A percentile compares a stretch with the other conserved stretches of the same genome.
These are phyloP conservation scores for Vitellaria paradoxa DNA, from an alignment of 179 eudicot genomes.

Conservation along the genomic window DNA sequence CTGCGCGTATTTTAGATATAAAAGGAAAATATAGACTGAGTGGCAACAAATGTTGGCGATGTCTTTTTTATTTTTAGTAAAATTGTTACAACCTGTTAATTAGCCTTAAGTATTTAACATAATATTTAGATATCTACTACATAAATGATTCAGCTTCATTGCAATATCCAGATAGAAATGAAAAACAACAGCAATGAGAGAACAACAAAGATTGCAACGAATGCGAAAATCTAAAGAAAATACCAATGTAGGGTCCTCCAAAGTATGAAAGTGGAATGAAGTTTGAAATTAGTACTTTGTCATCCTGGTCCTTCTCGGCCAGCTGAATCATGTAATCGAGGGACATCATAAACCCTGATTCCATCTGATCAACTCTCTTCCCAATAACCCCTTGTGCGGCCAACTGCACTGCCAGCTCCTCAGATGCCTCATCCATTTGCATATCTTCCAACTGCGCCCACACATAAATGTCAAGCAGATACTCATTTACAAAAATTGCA, in stretches of 20 bases:
- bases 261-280: not conserved
- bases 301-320: conserved; percentile 86
- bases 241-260: not conserved
- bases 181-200: not conserved
- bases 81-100: too few species aligned
- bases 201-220: conserved; percentile 7
- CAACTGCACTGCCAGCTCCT: conserved; percentile 80
- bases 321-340: conserved; percentile 92
- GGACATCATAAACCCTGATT: conserved; percentile 94
- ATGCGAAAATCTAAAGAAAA: not conserved
- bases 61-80: too few species aligned
- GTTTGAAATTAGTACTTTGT: conserved; percentile 42
- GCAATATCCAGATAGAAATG: too few species aligned
- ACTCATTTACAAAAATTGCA: not conserved
- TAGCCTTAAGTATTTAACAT: too few species aligned
- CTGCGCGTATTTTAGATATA: too few species aligned
- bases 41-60: too few species aligned
- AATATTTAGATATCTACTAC: too few species aligned
- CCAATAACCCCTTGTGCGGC: conserved; percentile 99
- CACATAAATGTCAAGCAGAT: not conserved
- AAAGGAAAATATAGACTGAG: too few species aligned
- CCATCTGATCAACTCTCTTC: conserved; percentile 98
- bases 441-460: conserved; percentile 75
- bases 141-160: too few species aligned
- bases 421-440: conserved; percentile 86